Base-by-base conservation (phyloP, 345 rosid species). In the Eucalyptus pauciflora region DNA sequence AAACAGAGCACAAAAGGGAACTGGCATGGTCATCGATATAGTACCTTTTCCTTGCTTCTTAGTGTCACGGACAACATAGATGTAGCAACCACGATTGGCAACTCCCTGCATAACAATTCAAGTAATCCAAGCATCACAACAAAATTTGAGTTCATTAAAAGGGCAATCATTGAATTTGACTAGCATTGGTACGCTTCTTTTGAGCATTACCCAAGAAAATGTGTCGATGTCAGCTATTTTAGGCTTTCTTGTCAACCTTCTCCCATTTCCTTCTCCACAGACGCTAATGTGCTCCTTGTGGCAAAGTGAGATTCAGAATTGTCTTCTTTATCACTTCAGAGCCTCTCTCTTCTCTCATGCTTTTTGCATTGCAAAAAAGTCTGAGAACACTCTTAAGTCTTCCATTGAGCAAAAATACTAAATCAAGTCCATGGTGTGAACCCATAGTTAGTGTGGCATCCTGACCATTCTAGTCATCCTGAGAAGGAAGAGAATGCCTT, bases 391-490 rank as follows among this genome's bases (percentile, higher is more conserved):
- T 31, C 43, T 69, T 50, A 50, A 50, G 51, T 50, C 51, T 50
- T 50, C 51, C 51, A 50, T 5, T 50, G 51, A 50, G 31, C 79
- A 86, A 50, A 49, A 49, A 37, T 27, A 86, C 87, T 8, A 45
- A 46, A 45, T 2, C 31, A 69, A 69, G 22, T 31, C 80, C 22
- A 69, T 31, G 11, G 41, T 16, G 43, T 33, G 41, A 89, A 92
- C 96, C 96, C 96, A 94, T 91, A 96, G 79, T 96, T 96, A 91
- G 97, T 96, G 92, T 96, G 97, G 92, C 99, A 96, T 90, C 99
- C 96, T 86, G 99, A 89, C 99, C 99, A 41, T 95, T 97, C 99
- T 95, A 96, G 89, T 96, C 99, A 87, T 98, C 99, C 91, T 96
- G 92, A 88, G 60, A 86, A n/a, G 58, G 88, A 88, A 16, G 46